phyloP scores from a whole-genome alignment of 495 filamentous ascomycete genomes.

The Melanomma pulvis-pyrius region DNA sequence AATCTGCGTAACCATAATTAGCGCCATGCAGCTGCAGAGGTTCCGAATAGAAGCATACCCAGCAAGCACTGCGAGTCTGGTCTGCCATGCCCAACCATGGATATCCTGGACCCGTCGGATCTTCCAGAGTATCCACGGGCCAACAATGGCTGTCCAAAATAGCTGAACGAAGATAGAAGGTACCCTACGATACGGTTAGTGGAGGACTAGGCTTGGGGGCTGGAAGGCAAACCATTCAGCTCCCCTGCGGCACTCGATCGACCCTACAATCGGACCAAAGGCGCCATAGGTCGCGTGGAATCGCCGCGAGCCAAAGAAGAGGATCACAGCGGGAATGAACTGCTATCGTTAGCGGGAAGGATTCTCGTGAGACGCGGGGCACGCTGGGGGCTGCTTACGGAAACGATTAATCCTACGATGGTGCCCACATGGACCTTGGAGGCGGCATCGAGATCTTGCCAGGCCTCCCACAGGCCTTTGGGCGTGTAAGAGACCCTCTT shows the following conservation, averaged over 20 bases:
- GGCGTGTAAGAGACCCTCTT: constrained; percentile 25
- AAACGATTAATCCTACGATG: constrained; percentile 30
- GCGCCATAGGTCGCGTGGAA: constrained; percentile 61
- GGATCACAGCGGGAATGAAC: constrained; percentile 57
- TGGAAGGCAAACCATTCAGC: constrained; percentile 39
- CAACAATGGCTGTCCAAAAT: constrained; percentile 42
- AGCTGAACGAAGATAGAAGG: constrained; percentile 44
- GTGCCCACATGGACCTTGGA: constrained; percentile 44
- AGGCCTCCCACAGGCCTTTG: constrained; percentile 34
- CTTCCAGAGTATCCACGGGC: constrained; percentile 44
- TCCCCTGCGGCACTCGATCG: constrained; percentile 40
- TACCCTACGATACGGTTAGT: constrained; percentile 31
- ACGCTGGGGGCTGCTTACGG: constrained; percentile 22
- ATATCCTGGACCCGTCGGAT: constrained; percentile 43
- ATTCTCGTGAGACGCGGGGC: neutral
- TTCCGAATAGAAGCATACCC: constrained; percentile 35
- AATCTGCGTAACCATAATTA: constrained; percentile 31
- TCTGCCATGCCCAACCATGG: constrained; percentile 46
- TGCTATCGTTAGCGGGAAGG: constrained; percentile 48
- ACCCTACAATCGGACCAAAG: constrained; percentile 51
- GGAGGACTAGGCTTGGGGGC: neutral
- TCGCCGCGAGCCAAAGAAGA: constrained; percentile 67
- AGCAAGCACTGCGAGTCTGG: constrained; percentile 39
- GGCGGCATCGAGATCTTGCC: constrained; percentile 51
- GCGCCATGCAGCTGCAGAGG: neutral